Conservation (phyloP, 2,329 filamentous ascomycete species). For the Epichloe amarillans region DNA sequence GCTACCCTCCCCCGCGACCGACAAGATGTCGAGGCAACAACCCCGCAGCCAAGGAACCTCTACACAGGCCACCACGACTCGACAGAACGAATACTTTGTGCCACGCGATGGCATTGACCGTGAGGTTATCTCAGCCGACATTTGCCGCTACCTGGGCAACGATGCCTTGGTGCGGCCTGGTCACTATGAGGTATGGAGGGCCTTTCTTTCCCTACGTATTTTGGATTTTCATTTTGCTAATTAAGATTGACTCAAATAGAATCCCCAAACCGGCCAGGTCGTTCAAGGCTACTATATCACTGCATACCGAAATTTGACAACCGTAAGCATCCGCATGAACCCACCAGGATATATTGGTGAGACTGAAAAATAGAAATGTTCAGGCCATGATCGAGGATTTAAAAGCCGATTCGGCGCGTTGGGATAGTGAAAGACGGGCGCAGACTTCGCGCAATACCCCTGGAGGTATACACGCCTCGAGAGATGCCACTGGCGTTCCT, state of each 20-base stretch:
- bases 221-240: not conserved
- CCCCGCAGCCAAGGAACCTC: slow-evolving; percentile 23
- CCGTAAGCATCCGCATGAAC: slow-evolving; percentile 38
- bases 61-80: slow-evolving; percentile 26
- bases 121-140: slow-evolving; percentile 73
- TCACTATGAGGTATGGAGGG: slow-evolving; percentile 49
- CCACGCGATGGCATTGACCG: slow-evolving; percentile 69
- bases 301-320: slow-evolving; percentile 65
- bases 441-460: slow-evolving; percentile 38
- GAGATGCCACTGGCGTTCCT: slow-evolving; percentile 32
- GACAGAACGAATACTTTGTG: slow-evolving; percentile 69
- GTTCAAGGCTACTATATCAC: slow-evolving; percentile 66
- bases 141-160: slow-evolving; percentile 72
- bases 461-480: slow-evolving; percentile 46
- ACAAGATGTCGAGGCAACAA: slow-evolving; percentile 24
- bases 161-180: slow-evolving; percentile 68
- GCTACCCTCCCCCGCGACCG: slow-evolving; percentile 5
- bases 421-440: slow-evolving; percentile 46
- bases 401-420: slow-evolving; percentile 47
- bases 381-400: slow-evolving; percentile 52
- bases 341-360: not conserved
- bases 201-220: not conserved
- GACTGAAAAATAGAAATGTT: slow-evolving; percentile 5
- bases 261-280: slow-evolving; percentile 42
- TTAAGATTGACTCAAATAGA: slow-evolving; percentile 21